Percentiles rank a stretch among this genome's conserved stretches.
These are phyloP conservation scores for Podospora comata DNA, from an alignment of 495 filamentous ascomycete species.

Conservation along the genomic window DNA sequence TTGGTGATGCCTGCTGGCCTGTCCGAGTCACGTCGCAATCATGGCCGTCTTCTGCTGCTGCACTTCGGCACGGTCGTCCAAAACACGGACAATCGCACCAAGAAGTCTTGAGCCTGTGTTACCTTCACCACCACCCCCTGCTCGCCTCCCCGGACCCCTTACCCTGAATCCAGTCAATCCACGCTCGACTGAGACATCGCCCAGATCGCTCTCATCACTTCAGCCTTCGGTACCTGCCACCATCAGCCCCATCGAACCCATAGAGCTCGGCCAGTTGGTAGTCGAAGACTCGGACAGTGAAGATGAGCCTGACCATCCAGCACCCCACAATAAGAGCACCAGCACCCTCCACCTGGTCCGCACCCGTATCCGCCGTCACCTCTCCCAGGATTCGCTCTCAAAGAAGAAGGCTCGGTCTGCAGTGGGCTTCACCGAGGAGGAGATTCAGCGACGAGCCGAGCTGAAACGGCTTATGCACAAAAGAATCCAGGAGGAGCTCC, in stretches of 20 bases:
- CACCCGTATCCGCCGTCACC: slow-evolving; percentile 43
- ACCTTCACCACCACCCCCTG: slow-evolving; percentile 23
- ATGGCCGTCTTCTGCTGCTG: slow-evolving; percentile 46
- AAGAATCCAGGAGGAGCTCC: slow-evolving; percentile 52
- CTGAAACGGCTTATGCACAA: slow-evolving; percentile 49
- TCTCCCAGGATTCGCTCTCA: slow-evolving; percentile 43
- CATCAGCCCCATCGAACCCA: slow-evolving; percentile 20
- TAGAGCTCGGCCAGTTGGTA: slow-evolving; percentile 34
- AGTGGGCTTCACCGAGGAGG: slow-evolving; percentile 46
- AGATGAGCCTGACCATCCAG: slow-evolving; percentile 28
- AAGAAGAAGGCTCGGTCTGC: slow-evolving; percentile 40
- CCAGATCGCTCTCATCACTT: slow-evolving; percentile 17
- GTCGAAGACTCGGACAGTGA: slow-evolving; percentile 45
- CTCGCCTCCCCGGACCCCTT: slow-evolving; percentile 27
- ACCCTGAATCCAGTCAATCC: slow-evolving; percentile 23
- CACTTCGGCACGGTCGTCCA: slow-evolving; percentile 32
- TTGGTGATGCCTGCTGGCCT: not conserved
- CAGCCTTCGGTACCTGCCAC: slow-evolving; percentile 8
- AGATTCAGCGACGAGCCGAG: slow-evolving; percentile 49
- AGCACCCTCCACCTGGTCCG: slow-evolving; percentile 40
- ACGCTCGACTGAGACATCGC: slow-evolving; percentile 6
- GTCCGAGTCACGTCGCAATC: slow-evolving; percentile 14
- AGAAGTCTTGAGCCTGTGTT: slow-evolving; percentile 20
- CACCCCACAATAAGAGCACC: slow-evolving; percentile 30
- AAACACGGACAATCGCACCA: slow-evolving; percentile 21